These are phyloP conservation scores for Candida sp. DNA, from an alignment of 1,139 yeast species.

Conservation along the genomic window DNA sequence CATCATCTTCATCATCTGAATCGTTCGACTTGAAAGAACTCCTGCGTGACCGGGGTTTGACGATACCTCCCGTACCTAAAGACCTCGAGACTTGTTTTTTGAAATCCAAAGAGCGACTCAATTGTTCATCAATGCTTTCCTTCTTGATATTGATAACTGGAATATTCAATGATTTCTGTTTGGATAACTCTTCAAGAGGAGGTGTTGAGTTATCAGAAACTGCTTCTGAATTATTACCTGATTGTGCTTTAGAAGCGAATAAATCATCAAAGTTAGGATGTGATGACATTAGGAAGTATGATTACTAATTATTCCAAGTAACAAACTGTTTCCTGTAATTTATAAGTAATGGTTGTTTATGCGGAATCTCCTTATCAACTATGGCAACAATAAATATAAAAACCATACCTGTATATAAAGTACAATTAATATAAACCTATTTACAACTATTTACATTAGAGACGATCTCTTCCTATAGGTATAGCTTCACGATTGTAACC, in stretches of 20 bases:
- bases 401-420: not conserved
- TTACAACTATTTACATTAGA: slow-evolving; percentile 2
- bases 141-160: slow-evolving; percentile 26
- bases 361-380: not conserved
- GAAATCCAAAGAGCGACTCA: slow-evolving; percentile 33
- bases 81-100: slow-evolving; percentile 43
- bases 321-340: not conserved
- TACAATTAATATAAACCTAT: not conserved
- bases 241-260: not conserved
- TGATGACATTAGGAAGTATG: not conserved
- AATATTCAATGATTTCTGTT: slow-evolving; percentile 17
- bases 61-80: slow-evolving; percentile 32
- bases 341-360: not conserved
- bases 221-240: not conserved
- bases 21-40: slow-evolving; percentile 31
- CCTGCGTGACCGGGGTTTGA: slow-evolving; percentile 40
- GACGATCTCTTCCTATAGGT: not conserved
- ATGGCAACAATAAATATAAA: not conserved
- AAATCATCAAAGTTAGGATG: not conserved
- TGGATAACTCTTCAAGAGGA: slow-evolving; percentile 11
- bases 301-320: no score
- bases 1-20: slow-evolving; percentile 36
- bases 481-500: not conserved
- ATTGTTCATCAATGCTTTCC: slow-evolving; percentile 20
- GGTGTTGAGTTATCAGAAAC: slow-evolving; percentile 6